phyloP scores from a whole-genome alignment of 371 early-diverging fungal genomes.

The Lichtheimia corymbifera region DNA sequence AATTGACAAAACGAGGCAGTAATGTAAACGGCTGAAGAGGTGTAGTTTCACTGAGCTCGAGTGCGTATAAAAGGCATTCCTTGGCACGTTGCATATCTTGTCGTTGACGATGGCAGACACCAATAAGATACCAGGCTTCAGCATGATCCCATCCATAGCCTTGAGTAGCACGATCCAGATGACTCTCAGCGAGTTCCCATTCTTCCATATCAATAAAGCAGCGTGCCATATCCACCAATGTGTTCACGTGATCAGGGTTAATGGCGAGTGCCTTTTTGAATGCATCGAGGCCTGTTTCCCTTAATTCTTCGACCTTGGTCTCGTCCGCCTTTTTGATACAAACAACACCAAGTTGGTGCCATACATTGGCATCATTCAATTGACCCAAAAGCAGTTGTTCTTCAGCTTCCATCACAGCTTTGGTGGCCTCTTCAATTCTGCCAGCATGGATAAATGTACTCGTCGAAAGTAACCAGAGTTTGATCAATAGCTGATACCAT shows the following conservation, averaged over 20 bases:
- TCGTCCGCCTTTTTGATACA: slow-evolving; percentile 17
- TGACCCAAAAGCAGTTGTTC: slow-evolving; percentile 31
- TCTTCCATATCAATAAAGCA: slow-evolving; percentile 20
- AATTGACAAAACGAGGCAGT: slow-evolving; percentile 34
- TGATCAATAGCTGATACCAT: slow-evolving; percentile 31
- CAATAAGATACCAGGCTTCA: slow-evolving; percentile 37
- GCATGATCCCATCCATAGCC: slow-evolving; percentile 37
- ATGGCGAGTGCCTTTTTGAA: slow-evolving; percentile 52
- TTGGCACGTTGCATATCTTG: slow-evolving; percentile 32
- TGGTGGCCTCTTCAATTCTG: slow-evolving; percentile 59
- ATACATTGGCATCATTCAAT: slow-evolving; percentile 49
- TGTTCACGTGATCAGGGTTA: slow-evolving; percentile 32
- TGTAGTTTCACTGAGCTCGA: slow-evolving; percentile 31
- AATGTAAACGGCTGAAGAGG: slow-evolving; percentile 21
- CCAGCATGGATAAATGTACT: slow-evolving; percentile 57
- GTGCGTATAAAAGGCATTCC: slow-evolving; percentile 31
- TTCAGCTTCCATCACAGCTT: slow-evolving; percentile 68
- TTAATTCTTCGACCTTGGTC: slow-evolving; percentile 7
- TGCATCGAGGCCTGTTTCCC: slow-evolving; percentile 38
- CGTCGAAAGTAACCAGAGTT: slow-evolving; percentile 63
- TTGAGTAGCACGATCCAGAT: slow-evolving; percentile 31
- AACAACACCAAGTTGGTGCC: slow-evolving; percentile 58
- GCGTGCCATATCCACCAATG: slow-evolving; percentile 26
- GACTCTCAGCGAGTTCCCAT: slow-evolving; percentile 33
- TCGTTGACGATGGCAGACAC: slow-evolving; percentile 25